These are phyloP conservation scores for Boletus rubropictus DNA, from an alignment of 768 basidiomycete genomes.

Conservation along the genomic window DNA sequence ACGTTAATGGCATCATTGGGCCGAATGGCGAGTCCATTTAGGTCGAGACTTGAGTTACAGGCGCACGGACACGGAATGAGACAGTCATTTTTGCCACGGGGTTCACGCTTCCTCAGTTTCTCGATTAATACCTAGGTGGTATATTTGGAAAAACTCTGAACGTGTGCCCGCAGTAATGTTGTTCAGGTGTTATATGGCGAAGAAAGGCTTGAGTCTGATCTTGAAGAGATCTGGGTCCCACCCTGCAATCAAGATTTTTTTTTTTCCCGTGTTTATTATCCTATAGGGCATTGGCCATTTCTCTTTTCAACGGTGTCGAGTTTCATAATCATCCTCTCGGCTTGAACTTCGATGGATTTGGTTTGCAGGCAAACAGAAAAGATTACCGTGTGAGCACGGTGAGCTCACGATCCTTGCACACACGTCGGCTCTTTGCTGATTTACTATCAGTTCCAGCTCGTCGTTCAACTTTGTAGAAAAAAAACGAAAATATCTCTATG, in stretches of 20 bases:
- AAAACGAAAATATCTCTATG: conserved; percentile 35
- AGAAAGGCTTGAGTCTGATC: no score
- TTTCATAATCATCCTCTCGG: conserved; percentile 68
- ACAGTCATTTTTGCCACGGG: conserved; percentile 68
- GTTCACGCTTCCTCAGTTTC: conserved; percentile 59
- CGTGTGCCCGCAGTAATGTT: conserved; percentile 35
- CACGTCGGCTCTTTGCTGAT: not conserved
- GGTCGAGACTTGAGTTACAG: conserved; percentile 41
- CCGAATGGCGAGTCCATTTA: conserved; percentile 50
- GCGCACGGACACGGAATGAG: conserved; percentile 40
- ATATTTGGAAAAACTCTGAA: conserved; percentile 14
- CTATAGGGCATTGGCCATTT: no score
- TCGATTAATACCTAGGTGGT: conserved; percentile 28
- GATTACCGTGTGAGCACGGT: conserved; percentile 41
- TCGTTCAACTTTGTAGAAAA: conserved; percentile 35
- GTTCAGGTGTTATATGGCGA: conserved; percentile 57
- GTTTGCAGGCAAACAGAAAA: conserved; percentile 19
- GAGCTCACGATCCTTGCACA: conserved; percentile 14
- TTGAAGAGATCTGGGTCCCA: conserved; percentile 47
- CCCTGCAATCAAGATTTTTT: conserved; percentile 61
- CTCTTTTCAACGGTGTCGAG: conserved; percentile 50
- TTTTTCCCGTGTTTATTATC: no score
- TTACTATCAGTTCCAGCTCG: conserved; percentile 55
- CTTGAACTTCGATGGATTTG: conserved; percentile 31
- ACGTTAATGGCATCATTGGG: conserved; percentile 57